Conservation (phyloP, 495 filamentous ascomycete species). For the Pseudomonodictys pantanalensis region DNA sequence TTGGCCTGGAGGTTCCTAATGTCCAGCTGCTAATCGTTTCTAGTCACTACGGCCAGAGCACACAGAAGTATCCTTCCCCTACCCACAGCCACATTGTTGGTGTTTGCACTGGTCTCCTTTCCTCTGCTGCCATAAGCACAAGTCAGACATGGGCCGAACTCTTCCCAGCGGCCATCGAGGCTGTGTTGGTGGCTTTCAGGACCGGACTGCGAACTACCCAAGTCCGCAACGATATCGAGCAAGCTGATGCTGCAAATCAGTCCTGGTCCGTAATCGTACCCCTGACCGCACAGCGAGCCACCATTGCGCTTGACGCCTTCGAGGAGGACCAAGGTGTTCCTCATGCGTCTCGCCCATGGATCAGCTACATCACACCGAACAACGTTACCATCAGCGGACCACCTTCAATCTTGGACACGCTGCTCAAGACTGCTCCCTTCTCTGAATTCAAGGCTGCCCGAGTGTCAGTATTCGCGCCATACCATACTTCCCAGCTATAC, state of each 20-base stretch:
- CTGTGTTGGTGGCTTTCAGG: conserved; percentile 25
- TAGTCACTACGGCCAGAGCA: conserved; percentile 24
- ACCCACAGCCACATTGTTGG: conserved; percentile 23
- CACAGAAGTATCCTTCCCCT: conserved; percentile 21
- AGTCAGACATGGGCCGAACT: conserved; percentile 22
- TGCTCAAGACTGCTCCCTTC: conserved; percentile 13
- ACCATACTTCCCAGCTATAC: conserved; percentile 23
- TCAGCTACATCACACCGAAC: conserved; percentile 19
- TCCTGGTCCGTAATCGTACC: conserved; percentile 27
- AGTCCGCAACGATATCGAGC: conserved; percentile 19
- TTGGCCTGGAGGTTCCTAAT: background rate
- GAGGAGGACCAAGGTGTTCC: conserved; percentile 21
- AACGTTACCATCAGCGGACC: conserved; percentile 24
- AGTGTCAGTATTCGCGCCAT: conserved; percentile 17
- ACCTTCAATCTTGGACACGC: conserved; percentile 9
- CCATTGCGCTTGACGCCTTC: conserved; percentile 16
- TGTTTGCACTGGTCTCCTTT: conserved; percentile 27
- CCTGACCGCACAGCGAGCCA: conserved; percentile 9
- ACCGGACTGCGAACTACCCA: conserved; percentile 17
- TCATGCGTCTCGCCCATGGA: conserved; percentile 17
- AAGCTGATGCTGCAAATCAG: background rate
- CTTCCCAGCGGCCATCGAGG: conserved; percentile 26
- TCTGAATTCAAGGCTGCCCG: conserved; percentile 7
- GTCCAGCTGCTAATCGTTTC: background rate
- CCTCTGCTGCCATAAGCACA: conserved; percentile 25